Conservation (phyloP, 352 stramenopile species). For the Phytophthora vignae region DNA sequence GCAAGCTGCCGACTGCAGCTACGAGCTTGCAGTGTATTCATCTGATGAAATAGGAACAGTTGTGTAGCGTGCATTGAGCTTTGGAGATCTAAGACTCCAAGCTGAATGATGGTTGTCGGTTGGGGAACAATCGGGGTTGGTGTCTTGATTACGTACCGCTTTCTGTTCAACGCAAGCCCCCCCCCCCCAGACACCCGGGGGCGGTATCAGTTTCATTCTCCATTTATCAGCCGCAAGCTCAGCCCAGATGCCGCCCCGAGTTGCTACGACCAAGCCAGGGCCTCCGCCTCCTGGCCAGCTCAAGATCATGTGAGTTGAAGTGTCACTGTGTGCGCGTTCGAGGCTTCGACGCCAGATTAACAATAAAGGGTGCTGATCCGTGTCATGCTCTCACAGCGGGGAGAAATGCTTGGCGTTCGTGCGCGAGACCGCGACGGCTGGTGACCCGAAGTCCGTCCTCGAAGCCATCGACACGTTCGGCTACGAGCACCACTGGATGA, state of each 20-base stretch:
- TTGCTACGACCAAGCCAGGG: constrained; percentile 32
- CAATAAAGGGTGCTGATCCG: neutral
- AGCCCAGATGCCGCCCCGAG: constrained; percentile 25
- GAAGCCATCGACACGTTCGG: constrained; percentile 51
- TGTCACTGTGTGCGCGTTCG: neutral
- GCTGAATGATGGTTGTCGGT: neutral
- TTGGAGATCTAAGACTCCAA: constrained; percentile 4
- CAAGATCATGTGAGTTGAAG: constrained; percentile 24
- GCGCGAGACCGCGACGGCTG: constrained; percentile 30
- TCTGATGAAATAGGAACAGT: too few species aligned
- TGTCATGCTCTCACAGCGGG: constrained; percentile 8
- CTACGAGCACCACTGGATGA: constrained; percentile 46
- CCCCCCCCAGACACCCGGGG: neutral
- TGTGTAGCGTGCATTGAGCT: neutral
- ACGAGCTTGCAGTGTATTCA: too few species aligned
- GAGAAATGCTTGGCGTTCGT: constrained; percentile 44
- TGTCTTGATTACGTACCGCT: constrained; percentile 11
- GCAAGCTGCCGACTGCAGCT: too few species aligned
- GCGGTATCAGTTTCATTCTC: neutral
- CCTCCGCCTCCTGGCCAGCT: constrained; percentile 23
- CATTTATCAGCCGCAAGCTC: constrained; percentile 4
- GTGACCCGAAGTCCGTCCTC: constrained; percentile 45
- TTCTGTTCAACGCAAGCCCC: neutral
- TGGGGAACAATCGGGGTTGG: constrained; percentile 7
- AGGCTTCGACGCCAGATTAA: neutral